Percentiles rank a stretch among this genome's conserved stretches.
Conservation (phyloP, 2,329 filamentous ascomycete species). For the Alternaria novae-zelandiae region DNA sequence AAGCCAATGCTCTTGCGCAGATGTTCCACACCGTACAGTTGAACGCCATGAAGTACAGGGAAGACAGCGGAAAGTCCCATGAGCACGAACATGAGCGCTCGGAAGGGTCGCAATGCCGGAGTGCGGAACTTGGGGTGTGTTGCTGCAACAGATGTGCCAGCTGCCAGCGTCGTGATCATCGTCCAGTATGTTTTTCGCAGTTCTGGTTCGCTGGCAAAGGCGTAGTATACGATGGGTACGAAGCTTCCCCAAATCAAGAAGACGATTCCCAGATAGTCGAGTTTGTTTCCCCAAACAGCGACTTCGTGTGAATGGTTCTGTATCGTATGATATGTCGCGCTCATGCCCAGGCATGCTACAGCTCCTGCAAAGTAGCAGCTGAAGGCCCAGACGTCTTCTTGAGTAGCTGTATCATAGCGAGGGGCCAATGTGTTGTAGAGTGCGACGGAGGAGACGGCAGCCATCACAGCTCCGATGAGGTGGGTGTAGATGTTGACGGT, state of each 20-base stretch:
- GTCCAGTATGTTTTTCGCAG: constrained; percentile 76
- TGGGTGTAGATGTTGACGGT: constrained; percentile 77
- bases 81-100: constrained; percentile 86
- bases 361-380: constrained; percentile 51
- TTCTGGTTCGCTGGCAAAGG: constrained; percentile 64
- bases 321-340: constrained; percentile 79
- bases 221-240: constrained; percentile 75
- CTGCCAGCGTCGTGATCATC: constrained; percentile 77
- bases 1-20: constrained; percentile 79
- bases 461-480: constrained; percentile 54
- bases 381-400: constrained; percentile 47
- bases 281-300: constrained; percentile 83
- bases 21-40: constrained; percentile 68
- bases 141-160: constrained; percentile 78
- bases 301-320: constrained; percentile 83
- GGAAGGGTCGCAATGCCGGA: constrained; percentile 81
- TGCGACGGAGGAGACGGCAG: constrained; percentile 23
- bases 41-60: constrained; percentile 79
- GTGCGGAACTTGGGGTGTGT: constrained; percentile 84
- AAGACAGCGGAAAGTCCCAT: constrained; percentile 85
- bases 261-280: constrained; percentile 95
- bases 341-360: constrained; percentile 55
- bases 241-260: constrained; percentile 90
- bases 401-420: constrained; percentile 43
- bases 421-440: constrained; percentile 35